Conservation (phyloP, 305 asterid species). For the Caryopteris hybrid region DNA sequence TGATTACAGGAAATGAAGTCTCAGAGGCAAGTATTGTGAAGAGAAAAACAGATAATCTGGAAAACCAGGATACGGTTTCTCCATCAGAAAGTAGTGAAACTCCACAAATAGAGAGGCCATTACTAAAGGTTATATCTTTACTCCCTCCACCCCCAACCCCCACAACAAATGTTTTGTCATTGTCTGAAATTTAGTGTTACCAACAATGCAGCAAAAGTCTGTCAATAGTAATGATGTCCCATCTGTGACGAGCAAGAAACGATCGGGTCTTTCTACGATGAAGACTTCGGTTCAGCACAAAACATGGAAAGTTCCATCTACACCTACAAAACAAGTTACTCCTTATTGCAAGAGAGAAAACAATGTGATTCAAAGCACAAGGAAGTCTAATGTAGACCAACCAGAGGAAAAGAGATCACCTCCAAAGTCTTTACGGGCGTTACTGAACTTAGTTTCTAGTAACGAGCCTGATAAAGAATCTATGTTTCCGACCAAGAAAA, state of each 20-base stretch:
- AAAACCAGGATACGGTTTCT: conserved; percentile 32
- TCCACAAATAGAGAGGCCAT: conserved; percentile 53
- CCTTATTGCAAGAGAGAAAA: conserved; percentile 40
- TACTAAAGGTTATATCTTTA: conserved; percentile 37
- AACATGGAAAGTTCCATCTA: conserved; percentile 36
- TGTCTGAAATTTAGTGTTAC: conserved; percentile 9
- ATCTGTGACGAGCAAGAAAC: conserved; percentile 28
- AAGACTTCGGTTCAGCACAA: conserved; percentile 33
- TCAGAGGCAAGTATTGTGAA: conserved; percentile 6
- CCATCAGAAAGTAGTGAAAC: conserved; percentile 48
- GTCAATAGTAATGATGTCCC: conserved; percentile 26
- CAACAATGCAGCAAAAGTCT: conserved; percentile 25
- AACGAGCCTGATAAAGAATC: conserved; percentile 34
- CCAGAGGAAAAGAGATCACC: conserved; percentile 29
- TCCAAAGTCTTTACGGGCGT: conserved; percentile 40
- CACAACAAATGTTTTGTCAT: background rate
- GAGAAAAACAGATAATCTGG: conserved; percentile 11
- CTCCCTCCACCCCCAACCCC: background rate
- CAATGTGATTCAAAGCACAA: conserved; percentile 23
- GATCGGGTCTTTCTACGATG: conserved; percentile 20
- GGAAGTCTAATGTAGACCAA: conserved; percentile 18
- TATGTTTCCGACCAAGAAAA: conserved; percentile 23
- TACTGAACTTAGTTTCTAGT: conserved; percentile 38
- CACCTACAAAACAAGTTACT: conserved; percentile 42
- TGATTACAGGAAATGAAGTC: conserved; percentile 10